Evolutionary conservation across 2,329 filamentous ascomycete genomes (phyloP).

Genomic region (Tolypocladium ovalisporum): DNA sequence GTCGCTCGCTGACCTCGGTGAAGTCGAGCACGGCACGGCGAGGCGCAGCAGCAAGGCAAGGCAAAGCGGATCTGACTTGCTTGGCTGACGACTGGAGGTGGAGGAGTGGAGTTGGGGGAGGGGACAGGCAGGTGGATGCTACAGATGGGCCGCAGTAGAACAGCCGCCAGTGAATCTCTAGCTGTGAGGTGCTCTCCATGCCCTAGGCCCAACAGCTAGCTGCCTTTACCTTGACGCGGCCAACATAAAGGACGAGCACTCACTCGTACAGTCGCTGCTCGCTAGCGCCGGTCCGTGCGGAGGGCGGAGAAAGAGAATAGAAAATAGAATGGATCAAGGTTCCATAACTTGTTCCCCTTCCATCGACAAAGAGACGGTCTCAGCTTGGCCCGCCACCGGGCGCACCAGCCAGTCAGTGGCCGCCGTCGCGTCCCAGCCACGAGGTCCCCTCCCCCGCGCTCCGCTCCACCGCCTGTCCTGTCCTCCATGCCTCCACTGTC

Average conservation of each 20-base stretch:
- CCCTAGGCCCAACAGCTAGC: too few relatives aligned
- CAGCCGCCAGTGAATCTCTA: too few relatives aligned
- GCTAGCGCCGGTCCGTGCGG: too few relatives aligned
- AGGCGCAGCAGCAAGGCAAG: not conserved
- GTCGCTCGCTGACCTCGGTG: not conserved
- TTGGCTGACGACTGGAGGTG: not conserved
- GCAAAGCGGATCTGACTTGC: not conserved
- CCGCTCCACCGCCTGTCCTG: too few relatives aligned
- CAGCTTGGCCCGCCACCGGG: too few relatives aligned
- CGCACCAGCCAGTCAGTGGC: not conserved
- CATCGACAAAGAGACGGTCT: not conserved
- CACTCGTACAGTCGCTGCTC: too few relatives aligned
- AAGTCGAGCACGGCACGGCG: not conserved
- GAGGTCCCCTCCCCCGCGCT: not conserved
- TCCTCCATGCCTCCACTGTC: too few relatives aligned
- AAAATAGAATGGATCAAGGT: not conserved
- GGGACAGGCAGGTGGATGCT: not conserved
- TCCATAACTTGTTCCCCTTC: not conserved
- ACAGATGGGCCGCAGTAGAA: too few relatives aligned
- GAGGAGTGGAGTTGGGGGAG: not conserved
- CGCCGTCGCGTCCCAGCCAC: not conserved
- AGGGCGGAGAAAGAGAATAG: not conserved
- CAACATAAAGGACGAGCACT: too few relatives aligned
- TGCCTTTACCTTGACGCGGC: too few relatives aligned
- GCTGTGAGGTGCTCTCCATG: too few relatives aligned